A percentile compares a stretch with the other conserved stretches of the same genome.
Evolutionary conservation across 805 yeast genomes (phyloP).

Genomic region (Candida berthetii): DNA sequence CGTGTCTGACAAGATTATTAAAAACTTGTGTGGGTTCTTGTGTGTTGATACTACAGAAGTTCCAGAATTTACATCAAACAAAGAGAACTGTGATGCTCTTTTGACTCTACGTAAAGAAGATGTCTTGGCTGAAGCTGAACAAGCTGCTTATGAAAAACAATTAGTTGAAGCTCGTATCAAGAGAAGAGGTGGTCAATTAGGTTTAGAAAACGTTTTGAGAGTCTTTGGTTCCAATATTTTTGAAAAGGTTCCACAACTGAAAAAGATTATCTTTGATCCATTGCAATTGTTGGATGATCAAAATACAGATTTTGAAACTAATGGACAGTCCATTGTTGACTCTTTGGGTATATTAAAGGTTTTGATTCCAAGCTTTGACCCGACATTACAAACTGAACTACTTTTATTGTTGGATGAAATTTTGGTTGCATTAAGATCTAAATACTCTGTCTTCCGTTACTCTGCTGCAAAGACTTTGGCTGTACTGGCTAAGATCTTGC

Average conservation of each 20-base stretch:
- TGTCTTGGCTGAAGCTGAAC: constrained; percentile 55
- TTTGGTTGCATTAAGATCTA: constrained; percentile 50
- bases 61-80: constrained; percentile 79
- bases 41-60: constrained; percentile 96
- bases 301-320: constrained; percentile 29
- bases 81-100: constrained; percentile 44
- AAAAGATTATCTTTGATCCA: constrained; percentile 61
- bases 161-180: constrained; percentile 73
- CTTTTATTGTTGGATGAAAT: constrained; percentile 47
- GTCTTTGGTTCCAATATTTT: constrained; percentile 52
- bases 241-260: constrained; percentile 57
- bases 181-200: constrained; percentile 74
- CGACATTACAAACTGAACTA: constrained; percentile 41
- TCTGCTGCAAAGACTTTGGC: constrained; percentile 89
- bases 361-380: constrained; percentile 54
- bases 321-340: constrained; percentile 82
- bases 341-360: constrained; percentile 78
- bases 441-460: constrained; percentile 79
- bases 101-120: constrained; percentile 79
- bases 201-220: constrained; percentile 54
- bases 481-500: constrained; percentile 61
- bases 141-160: constrained; percentile 53
- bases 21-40: constrained; percentile 84
- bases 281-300: constrained; percentile 32
- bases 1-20: constrained; percentile 83